Evolutionary conservation across 805 yeast genomes (phyloP).

Genomic region (Lipomyces orientalis): DNA sequence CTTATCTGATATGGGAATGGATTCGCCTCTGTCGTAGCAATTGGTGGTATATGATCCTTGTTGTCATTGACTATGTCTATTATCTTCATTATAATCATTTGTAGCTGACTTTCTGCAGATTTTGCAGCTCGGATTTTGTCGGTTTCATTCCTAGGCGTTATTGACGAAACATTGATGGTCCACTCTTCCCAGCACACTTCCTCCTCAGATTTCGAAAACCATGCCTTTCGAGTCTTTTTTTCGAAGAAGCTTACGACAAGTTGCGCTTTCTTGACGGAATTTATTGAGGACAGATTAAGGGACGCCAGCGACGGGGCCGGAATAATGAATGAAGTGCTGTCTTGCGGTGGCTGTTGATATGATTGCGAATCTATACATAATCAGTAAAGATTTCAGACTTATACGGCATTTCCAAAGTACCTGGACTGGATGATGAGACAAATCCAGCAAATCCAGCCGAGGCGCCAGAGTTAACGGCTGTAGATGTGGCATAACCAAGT

Average conservation of each 20-base stretch:
- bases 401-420: not conserved
- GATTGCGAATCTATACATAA: not conserved
- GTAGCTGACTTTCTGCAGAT: constrained; percentile 46
- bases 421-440: not conserved
- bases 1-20: constrained; percentile 66
- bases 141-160: constrained; percentile 45
- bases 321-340: constrained; percentile 9
- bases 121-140: constrained; percentile 20
- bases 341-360: not conserved
- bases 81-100: constrained; percentile 52
- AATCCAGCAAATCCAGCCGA: not conserved
- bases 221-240: constrained; percentile 50
- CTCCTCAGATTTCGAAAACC: constrained; percentile 59
- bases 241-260: constrained; percentile 41
- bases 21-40: constrained; percentile 64
- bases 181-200: constrained; percentile 74
- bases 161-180: constrained; percentile 59
- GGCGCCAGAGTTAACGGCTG: not conserved
- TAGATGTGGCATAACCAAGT: not conserved
- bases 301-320: constrained; percentile 30
- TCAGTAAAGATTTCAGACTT: not conserved
- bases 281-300: constrained; percentile 21
- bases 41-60: constrained; percentile 75
- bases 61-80: constrained; percentile 59
- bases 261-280: constrained; percentile 20